phyloP scores from a whole-genome alignment of 495 filamentous ascomycete species.

The Neurospora hispaniola region DNA sequence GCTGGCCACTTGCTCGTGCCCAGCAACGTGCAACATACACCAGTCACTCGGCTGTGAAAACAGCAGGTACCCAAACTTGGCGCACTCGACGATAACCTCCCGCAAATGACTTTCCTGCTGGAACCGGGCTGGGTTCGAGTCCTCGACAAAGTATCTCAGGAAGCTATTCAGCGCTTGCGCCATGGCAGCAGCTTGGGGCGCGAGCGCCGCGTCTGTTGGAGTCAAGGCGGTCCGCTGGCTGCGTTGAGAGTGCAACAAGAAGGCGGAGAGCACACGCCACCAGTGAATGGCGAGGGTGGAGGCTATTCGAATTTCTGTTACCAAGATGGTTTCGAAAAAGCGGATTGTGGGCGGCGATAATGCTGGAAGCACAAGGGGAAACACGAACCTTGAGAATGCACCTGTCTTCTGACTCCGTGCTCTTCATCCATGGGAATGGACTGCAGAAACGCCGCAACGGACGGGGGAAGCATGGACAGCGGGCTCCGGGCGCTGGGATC shows the following conservation, averaged over 20 bases:
- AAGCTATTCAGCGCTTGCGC: slow-evolving; percentile 19
- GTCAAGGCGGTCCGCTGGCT: slow-evolving; percentile 24
- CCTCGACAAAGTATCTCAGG: slow-evolving; percentile 20
- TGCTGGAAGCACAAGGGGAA: not conserved
- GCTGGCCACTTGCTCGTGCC: slow-evolving; percentile 1
- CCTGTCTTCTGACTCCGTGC: slow-evolving; percentile 4
- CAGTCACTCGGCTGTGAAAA: slow-evolving; percentile 26
- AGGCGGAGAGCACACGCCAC: slow-evolving; percentile 29
- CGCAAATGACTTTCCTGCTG: slow-evolving; percentile 26
- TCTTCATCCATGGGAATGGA: slow-evolving; percentile 16
- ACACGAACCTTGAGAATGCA: slow-evolving; percentile 3
- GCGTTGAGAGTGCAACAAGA: slow-evolving; percentile 23
- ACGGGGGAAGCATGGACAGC: slow-evolving; percentile 24
- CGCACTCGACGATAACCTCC: slow-evolving; percentile 22
- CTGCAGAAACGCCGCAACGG: slow-evolving; percentile 19
- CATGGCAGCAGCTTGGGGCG: slow-evolving; percentile 18
- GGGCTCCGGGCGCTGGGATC: slow-evolving; percentile 12
- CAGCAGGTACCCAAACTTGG: slow-evolving; percentile 24
- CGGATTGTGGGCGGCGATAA: not conserved
- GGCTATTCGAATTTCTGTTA: slow-evolving; percentile 6
- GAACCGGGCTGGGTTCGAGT: slow-evolving; percentile 15
- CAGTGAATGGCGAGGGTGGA: slow-evolving; percentile 19
- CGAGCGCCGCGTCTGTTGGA: slow-evolving; percentile 15
- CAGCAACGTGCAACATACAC: slow-evolving; percentile 10
- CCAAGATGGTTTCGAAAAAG: not conserved